Percentiles rank a stretch among this genome's conserved stretches.
phyloP scores from a whole-genome alignment of 2,329 filamentous ascomycete species.

The Colletotrichum siamense region DNA sequence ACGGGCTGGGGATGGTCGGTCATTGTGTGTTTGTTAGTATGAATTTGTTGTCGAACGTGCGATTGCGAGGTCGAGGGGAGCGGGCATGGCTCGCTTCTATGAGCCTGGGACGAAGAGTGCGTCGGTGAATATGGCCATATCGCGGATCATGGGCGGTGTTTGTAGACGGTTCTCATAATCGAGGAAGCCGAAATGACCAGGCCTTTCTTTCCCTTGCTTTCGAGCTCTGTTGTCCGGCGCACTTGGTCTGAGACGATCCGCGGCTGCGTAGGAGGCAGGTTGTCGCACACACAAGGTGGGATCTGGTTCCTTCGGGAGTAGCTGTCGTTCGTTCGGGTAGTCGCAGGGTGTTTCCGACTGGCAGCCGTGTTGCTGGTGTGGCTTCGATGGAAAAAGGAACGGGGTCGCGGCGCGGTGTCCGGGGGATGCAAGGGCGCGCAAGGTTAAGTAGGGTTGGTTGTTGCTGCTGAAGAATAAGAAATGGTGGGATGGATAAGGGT shows the following conservation, averaged over 20 bases:
- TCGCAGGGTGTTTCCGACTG: neutral
- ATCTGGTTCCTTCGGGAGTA: neutral
- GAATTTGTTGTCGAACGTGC: conserved; percentile 19
- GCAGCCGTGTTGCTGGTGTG: neutral
- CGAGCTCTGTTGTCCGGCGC: neutral
- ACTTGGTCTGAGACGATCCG: neutral
- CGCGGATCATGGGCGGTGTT: conserved; percentile 19
- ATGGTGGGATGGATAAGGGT: neutral
- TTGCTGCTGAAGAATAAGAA: neutral
- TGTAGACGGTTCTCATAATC: conserved; percentile 6
- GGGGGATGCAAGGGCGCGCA: conserved; percentile 3
- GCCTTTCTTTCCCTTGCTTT: neutral
- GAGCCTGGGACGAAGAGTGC: conserved; percentile 13
- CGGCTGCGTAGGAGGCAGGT: neutral
- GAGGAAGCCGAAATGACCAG: neutral
- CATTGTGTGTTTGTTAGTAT: conserved; percentile 30
- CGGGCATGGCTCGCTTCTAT: conserved; percentile 20
- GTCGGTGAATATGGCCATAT: conserved; percentile 10
- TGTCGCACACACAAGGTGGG: neutral
- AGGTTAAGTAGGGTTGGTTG: neutral
- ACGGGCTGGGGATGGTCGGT: conserved; percentile 38
- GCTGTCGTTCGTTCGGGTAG: neutral
- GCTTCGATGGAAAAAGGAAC: neutral
- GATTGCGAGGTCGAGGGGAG: neutral
- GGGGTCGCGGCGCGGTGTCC: neutral